Conservation (phyloP, 805 yeast species). For the Cyberlindnera saturnus region DNA sequence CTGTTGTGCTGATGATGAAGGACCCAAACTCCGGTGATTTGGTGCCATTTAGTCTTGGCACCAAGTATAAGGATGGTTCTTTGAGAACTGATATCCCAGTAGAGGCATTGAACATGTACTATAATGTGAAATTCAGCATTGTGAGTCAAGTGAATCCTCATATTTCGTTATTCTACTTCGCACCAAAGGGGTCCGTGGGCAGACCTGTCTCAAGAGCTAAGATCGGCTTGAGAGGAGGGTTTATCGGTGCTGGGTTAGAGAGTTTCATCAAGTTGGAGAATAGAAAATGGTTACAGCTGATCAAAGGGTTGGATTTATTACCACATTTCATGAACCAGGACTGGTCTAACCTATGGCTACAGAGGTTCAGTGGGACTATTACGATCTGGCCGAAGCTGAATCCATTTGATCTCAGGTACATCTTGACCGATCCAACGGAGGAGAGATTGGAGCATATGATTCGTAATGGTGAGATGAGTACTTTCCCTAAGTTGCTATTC, state of each 20-base stretch:
- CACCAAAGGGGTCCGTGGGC: constrained; percentile 78
- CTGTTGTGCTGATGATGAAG: constrained; percentile 75
- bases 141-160: constrained; percentile 85
- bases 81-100: constrained; percentile 75
- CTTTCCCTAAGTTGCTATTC: constrained; percentile 62
- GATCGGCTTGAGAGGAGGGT: constrained; percentile 71
- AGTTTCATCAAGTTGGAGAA: constrained; percentile 67
- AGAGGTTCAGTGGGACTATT: constrained; percentile 66
- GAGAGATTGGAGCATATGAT: constrained; percentile 51
- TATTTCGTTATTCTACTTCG: constrained; percentile 66
- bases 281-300: constrained; percentile 67
- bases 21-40: constrained; percentile 32
- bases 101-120: constrained; percentile 65
- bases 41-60: constrained; percentile 65
- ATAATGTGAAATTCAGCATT: constrained; percentile 67
- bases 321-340: constrained; percentile 70
- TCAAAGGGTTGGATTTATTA: constrained; percentile 56
- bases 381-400: constrained; percentile 70
- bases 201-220: constrained; percentile 61
- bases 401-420: constrained; percentile 53
- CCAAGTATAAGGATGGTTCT: constrained; percentile 74
- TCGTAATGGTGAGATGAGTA: constrained; percentile 54
- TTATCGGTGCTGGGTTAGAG: constrained; percentile 65
- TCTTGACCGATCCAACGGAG: constrained; percentile 63
- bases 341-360: constrained; percentile 75